Percentiles rank a stretch among this genome's conserved stretches.
Evolutionary conservation across 2,329 filamentous ascomycete genomes (phyloP).

Genomic region (Ophiostoma populinum): DNA sequence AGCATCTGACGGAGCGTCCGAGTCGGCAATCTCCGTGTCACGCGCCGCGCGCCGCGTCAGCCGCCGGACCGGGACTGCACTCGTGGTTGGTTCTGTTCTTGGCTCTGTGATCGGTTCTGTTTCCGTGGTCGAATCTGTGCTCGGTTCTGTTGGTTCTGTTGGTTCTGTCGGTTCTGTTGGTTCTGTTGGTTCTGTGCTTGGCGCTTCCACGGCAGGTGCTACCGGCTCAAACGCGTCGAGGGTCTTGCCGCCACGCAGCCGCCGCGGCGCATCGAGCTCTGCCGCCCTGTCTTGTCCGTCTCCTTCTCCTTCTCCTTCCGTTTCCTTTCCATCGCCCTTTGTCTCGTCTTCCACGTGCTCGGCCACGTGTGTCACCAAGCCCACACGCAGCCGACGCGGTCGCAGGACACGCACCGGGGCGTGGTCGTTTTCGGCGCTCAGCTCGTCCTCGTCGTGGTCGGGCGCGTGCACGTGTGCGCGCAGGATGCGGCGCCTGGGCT

Average conservation of each 20-base stretch:
- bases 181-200: too few relatives aligned
- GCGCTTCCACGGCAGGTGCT: too few relatives aligned
- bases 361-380: too few relatives aligned
- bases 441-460: too few relatives aligned
- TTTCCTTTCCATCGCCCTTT: not conserved
- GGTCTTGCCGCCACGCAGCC: constrained; percentile 2
- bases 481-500: constrained; percentile 14
- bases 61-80: not conserved
- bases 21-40: constrained; percentile 5
- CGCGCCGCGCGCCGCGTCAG: constrained; percentile 1
- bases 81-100: not conserved
- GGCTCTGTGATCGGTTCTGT: not conserved
- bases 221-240: too few relatives aligned
- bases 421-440: too few relatives aligned
- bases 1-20: not conserved
- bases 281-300: not conserved
- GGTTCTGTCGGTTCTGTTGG: too few relatives aligned
- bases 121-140: too few relatives aligned
- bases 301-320: not conserved
- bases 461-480: too few relatives aligned
- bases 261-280: not conserved
- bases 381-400: too few relatives aligned
- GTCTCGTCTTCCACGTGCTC: not conserved
- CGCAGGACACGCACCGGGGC: too few relatives aligned
- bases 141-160: too few relatives aligned